These are phyloP conservation scores for Mallotus nudiflorus DNA, from an alignment of 345 rosid species.

Conservation along the genomic window DNA sequence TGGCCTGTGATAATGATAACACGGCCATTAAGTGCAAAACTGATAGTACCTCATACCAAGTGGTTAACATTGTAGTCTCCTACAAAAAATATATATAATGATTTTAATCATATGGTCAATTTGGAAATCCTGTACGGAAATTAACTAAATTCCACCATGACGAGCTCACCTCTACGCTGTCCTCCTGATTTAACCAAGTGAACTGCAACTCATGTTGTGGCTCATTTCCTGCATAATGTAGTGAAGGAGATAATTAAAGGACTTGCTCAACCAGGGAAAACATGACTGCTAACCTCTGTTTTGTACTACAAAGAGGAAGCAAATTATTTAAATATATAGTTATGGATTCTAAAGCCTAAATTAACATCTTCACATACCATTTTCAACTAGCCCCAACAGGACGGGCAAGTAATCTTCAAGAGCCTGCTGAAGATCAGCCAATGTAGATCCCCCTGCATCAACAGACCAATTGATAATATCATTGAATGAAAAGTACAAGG, in stretches of 20 bases:
- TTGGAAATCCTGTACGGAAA: too few species aligned
- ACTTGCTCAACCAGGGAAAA: background rate
- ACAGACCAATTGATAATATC: conserved; percentile 14
- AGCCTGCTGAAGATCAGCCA: conserved; percentile 94
- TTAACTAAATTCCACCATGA: background rate
- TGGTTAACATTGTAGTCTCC: conserved; percentile 85
- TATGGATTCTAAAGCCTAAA: background rate
- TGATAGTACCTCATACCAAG: conserved; percentile 94
- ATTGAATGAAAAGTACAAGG: background rate
- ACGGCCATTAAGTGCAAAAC: conserved; percentile 96
- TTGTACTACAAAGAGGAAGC: background rate
- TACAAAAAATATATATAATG: conserved; percentile 40
- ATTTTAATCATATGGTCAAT: conserved; percentile 3
- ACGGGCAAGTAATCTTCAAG: conserved; percentile 96
- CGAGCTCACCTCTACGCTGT: conserved; percentile 72
- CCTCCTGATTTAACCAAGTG: conserved; percentile 91
- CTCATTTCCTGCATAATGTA: conserved; percentile 40
- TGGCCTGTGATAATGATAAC: conserved; percentile 84
- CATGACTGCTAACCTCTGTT: background rate
- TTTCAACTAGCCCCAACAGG: conserved; percentile 79
- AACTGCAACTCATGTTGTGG: conserved; percentile 71
- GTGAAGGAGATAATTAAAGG: background rate
- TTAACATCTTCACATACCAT: conserved; percentile 41
- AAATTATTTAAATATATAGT: background rate
- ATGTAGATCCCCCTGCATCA: conserved; percentile 78